phyloP scores from a whole-genome alignment of 106 monocot species.

The Dendrobium huoshanense region DNA sequence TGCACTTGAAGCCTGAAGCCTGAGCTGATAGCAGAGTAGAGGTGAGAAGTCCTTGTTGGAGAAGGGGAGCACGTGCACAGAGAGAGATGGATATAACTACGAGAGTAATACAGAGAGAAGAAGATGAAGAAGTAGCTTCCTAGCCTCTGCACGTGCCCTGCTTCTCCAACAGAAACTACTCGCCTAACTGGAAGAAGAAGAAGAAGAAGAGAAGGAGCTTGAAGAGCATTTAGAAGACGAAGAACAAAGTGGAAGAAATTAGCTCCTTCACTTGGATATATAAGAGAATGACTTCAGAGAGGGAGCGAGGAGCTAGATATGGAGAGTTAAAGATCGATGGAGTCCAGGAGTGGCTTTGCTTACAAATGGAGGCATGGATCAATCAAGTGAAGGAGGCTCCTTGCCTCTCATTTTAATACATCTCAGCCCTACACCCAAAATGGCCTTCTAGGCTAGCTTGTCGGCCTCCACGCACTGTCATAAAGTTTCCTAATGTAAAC shows the following conservation, averaged over 20 bases:
- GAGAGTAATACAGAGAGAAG: too few species aligned
- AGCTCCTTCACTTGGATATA: background rate
- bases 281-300: background rate
- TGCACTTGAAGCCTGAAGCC: background rate
- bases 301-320: background rate
- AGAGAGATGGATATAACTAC: background rate
- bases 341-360: conserved; percentile 1
- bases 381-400: background rate
- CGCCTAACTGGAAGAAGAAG: conserved; percentile 17
- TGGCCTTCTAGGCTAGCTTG: background rate
- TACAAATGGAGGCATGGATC: background rate
- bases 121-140: too few species aligned
- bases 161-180: conserved; percentile 89
- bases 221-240: background rate
- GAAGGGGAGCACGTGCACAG: conserved; percentile 91
- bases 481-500: too few species aligned
- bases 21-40: background rate
- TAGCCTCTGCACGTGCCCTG: conserved; percentile 93
- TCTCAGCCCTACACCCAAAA: background rate
- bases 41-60: conserved; percentile 90
- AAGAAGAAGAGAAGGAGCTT: background rate
- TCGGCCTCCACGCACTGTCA: background rate
- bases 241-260: too few species aligned
- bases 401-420: background rate
- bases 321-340: background rate